Percentiles rank a stretch among this genome's conserved stretches.
Conservation (phyloP, 2,329 filamentous ascomycete species). For the Xylariaceae sp. region DNA sequence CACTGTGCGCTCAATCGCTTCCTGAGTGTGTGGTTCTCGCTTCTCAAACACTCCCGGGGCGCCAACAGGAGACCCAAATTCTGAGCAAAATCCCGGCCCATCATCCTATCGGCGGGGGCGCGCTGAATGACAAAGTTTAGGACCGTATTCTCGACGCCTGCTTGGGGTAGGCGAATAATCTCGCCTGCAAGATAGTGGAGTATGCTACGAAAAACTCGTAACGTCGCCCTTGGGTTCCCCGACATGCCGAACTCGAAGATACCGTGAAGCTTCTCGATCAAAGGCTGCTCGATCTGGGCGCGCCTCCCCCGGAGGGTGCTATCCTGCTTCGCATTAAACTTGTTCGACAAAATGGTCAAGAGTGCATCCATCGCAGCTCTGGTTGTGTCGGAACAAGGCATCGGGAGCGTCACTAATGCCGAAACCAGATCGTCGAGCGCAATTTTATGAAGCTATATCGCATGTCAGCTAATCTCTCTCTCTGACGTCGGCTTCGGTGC, state of each 20-base stretch:
- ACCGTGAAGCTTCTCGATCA: conserved; percentile 7
- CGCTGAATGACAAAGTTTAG: conserved; percentile 18
- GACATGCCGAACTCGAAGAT: neutral
- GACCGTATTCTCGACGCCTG: conserved; percentile 16
- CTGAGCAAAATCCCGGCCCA: conserved; percentile 25
- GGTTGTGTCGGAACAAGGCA: conserved; percentile 17
- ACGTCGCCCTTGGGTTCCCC: conserved; percentile 1
- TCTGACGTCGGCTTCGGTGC: neutral
- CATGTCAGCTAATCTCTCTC: neutral
- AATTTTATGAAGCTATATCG: conserved; percentile 17
- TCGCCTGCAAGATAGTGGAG: conserved; percentile 30
- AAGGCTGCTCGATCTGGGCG: conserved; percentile 13
- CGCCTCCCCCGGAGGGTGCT: conserved; percentile 4
- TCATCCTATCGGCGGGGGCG: conserved; percentile 12
- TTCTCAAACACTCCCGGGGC: conserved; percentile 25
- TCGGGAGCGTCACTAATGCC: conserved; percentile 9
- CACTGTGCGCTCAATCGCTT: conserved; percentile 25
- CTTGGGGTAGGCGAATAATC: conserved; percentile 22
- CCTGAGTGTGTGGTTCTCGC: conserved; percentile 23
- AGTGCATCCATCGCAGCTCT: conserved; percentile 25
- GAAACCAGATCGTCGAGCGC: conserved; percentile 17
- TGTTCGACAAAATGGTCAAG: conserved; percentile 26
- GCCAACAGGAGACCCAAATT: conserved; percentile 25
- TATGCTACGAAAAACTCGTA: conserved; percentile 25
- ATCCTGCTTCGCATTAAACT: conserved; percentile 17